Conservation (phyloP, 768 basidiomycete species). For the Strobilomyces confusus region DNA sequence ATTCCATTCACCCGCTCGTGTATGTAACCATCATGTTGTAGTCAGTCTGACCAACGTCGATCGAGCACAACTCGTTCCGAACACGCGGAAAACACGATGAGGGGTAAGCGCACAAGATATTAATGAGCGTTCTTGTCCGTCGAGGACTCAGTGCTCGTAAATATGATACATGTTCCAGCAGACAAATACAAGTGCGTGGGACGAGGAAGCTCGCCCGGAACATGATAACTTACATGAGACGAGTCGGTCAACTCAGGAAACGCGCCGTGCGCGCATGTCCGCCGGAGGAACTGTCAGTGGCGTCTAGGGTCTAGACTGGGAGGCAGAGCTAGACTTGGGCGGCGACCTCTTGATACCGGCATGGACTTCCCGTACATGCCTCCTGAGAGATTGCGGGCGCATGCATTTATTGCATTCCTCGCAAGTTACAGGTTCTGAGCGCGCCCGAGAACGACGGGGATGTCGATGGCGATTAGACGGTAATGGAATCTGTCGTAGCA, state of each 20-base stretch:
- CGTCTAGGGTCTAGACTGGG: background rate
- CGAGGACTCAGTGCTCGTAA: background rate
- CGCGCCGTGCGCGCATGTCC: conserved; percentile 8
- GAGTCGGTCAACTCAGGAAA: background rate
- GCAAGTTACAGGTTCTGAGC: background rate
- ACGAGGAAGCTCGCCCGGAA: background rate
- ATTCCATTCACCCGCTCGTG: background rate
- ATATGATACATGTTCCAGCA: background rate
- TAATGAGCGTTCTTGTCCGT: background rate
- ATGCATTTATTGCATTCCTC: conserved; percentile 12
- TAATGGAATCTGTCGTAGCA: conserved; percentile 4
- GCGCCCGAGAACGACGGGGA: background rate
- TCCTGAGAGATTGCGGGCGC: conserved; percentile 14
- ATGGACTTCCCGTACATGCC: conserved; percentile 22
- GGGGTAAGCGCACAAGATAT: background rate
- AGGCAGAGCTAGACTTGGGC: background rate
- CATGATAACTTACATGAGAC: background rate
- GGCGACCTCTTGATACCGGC: conserved; percentile 13
- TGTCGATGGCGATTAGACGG: background rate
- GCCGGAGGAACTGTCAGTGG: background rate
- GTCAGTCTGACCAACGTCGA: background rate
- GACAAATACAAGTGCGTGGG: background rate
- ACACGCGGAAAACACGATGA: conserved; percentile 1
- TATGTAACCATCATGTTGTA: background rate
- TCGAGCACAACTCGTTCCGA: background rate